These are phyloP conservation scores for Rostrohypoxylon terebratum DNA, from an alignment of 495 filamentous ascomycete genomes.

Conservation along the genomic window DNA sequence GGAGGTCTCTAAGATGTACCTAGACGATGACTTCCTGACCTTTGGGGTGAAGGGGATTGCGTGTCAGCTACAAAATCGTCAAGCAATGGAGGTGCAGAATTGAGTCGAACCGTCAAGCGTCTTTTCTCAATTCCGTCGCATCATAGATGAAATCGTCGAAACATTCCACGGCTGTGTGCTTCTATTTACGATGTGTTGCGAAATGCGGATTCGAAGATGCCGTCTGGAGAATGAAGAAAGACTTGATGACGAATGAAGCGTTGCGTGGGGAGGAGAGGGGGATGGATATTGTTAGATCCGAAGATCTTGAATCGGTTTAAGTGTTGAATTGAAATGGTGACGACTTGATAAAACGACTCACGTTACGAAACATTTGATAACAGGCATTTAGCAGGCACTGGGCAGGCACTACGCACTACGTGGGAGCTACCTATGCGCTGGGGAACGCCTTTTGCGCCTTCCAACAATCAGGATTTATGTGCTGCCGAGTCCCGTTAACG, in stretches of 20 bases:
- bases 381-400: background rate
- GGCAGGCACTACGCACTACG: background rate
- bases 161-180: background rate
- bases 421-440: constrained; percentile 19
- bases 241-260: constrained; percentile 10
- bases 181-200: background rate
- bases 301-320: constrained; percentile 29
- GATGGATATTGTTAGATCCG: constrained; percentile 26
- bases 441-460: background rate
- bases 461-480: constrained; percentile 35
- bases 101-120: constrained; percentile 61
- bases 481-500: constrained; percentile 25
- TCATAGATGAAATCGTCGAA: constrained; percentile 34
- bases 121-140: constrained; percentile 51
- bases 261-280: constrained; percentile 2
- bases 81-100: constrained; percentile 49
- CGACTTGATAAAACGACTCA: constrained; percentile 43
- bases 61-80: constrained; percentile 47
- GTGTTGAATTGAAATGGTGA: constrained; percentile 26
- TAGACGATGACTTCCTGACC: constrained; percentile 36
- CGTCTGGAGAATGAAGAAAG: background rate
- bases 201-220: constrained; percentile 6
- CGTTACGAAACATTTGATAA: constrained; percentile 28
- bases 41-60: constrained; percentile 33
- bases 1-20: constrained; percentile 40